Evolutionary conservation across 176 grass and related monocot genomes (phyloP).

Genomic region (Typha latifolia): DNA sequence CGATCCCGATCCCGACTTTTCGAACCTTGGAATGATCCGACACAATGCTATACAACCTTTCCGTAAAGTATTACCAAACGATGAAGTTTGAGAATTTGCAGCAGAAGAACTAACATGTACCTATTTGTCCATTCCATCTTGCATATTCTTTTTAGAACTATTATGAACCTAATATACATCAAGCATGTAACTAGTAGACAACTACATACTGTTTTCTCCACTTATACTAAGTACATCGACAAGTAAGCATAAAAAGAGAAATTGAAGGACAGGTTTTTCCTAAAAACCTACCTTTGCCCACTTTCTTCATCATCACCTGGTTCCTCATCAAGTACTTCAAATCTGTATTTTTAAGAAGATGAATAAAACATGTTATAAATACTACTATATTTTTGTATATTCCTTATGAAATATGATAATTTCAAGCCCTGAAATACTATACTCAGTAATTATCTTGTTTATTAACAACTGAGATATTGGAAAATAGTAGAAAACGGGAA

Average conservation of each 20-base stretch:
- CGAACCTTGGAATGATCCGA: too few relatives aligned
- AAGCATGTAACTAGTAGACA: not conserved
- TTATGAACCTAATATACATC: not conserved
- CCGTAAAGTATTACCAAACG: too few relatives aligned
- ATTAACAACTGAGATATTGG: too few relatives aligned
- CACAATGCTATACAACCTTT: too few relatives aligned
- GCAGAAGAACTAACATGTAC: too few relatives aligned
- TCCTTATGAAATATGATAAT: not conserved
- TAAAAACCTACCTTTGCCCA: constrained; percentile 51
- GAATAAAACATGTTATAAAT: not conserved
- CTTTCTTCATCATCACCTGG: constrained; percentile 98
- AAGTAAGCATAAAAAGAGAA: not conserved
- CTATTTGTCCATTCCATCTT: too few relatives aligned
- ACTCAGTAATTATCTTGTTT: too few relatives aligned
- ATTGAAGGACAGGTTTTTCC: not conserved
- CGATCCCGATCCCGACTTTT: too few relatives aligned
- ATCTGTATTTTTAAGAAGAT: constrained; percentile 50
- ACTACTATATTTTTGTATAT: not conserved
- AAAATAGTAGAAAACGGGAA: too few relatives aligned
- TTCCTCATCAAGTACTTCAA: constrained; percentile 91
- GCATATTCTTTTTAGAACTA: not conserved
- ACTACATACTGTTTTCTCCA: not conserved
- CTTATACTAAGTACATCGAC: not conserved
- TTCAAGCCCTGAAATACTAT: not conserved
- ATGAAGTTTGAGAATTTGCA: too few relatives aligned